phyloP scores from a whole-genome alignment of 202 grass and related monocot genomes.

The Saccharum hybrid region DNA sequence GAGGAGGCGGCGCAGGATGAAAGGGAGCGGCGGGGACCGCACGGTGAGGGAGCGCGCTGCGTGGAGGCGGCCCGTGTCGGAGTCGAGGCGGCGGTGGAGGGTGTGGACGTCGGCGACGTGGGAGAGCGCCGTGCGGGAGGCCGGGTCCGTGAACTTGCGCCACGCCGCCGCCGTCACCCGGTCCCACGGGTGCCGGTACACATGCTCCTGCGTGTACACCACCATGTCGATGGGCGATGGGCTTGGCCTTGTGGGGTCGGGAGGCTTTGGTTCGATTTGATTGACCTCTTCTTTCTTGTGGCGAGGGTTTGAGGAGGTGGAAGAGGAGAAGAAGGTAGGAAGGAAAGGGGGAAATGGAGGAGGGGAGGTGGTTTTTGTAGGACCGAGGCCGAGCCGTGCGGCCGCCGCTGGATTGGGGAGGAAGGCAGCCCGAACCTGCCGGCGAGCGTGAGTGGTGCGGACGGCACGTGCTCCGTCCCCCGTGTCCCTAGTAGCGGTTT shows the following conservation, averaged over 20 bases:
- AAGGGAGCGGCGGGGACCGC: conserved; percentile 78
- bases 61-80: conserved; percentile 59
- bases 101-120: conserved; percentile 94
- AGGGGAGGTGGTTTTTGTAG: conserved; percentile 12
- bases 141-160: conserved; percentile 96
- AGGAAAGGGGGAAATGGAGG: background rate
- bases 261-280: conserved; percentile 37
- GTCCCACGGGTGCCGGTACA: conserved; percentile 95
- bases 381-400: background rate
- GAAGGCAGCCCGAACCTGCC: conserved; percentile 33
- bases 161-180: conserved; percentile 92
- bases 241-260: background rate
- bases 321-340: background rate
- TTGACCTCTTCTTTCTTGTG: conserved; percentile 47
- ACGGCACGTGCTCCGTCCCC: background rate
- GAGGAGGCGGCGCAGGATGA: conserved; percentile 77
- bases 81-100: conserved; percentile 70
- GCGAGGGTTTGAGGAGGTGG: conserved; percentile 51
- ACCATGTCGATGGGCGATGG: conserved; percentile 53
- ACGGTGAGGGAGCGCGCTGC: conserved; percentile 79
- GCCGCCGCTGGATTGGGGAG: conserved; percentile 50
- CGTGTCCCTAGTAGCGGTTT: background rate
- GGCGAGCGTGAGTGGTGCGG: conserved; percentile 2
- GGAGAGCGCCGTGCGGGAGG: conserved; percentile 65
- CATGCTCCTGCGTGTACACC: conserved; percentile 89